Base-by-base conservation (phyloP, 108 stramenopile species). In the Nitzschia palea region DNA sequence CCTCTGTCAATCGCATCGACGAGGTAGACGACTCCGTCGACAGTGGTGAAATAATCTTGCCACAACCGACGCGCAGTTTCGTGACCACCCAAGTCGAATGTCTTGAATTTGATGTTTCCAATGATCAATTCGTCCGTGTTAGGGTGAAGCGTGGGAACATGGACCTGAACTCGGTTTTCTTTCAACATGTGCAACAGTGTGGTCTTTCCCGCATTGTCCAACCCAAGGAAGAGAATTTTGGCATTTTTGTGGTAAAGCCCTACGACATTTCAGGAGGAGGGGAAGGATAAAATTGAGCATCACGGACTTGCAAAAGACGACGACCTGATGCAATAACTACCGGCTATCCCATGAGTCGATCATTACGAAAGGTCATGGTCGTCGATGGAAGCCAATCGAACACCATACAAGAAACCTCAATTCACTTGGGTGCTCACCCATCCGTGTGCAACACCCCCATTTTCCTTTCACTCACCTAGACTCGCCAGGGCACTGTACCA, bases 231-330 rank as follows among this genome's bases (percentile, higher is more conserved):
- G 47, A 99, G 80, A 74, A 99, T 98, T 76, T 99, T 99, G 67
- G 99, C 99, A 74, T 97, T 97, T 83, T 99, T 99, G 89, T 98
- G 95, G 73, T 97, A 98, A 22, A 99, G 87, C 15, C 98, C 98
- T 98, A 62, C 9, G 28, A 43, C 32, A 57, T 29, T 26, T 31
- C 8, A 33, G 20, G 33, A 3, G 31, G 57, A 14, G 30, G 17
- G 30, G 42, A 22, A 71, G 28, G 58, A 44, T 27, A 50, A 60
- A 17, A 52, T 29, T 58, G 15, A 35, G 31, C 4, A 33, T n/a
- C 50, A 26, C 1, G 25, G 26, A 42, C 0, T 0, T 14, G 35
- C 36, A 25, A 48, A 17, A 6, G 43, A 6, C 28, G 12, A 4
- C 18, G n/a, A n/a, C n/a, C n/a, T n/a, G n/a, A n/a, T n/a, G n/a